Percentiles rank a stretch among this genome's conserved stretches.
phyloP scores from a whole-genome alignment of 2,329 filamentous ascomycete species.

The Colletotrichum lini region DNA sequence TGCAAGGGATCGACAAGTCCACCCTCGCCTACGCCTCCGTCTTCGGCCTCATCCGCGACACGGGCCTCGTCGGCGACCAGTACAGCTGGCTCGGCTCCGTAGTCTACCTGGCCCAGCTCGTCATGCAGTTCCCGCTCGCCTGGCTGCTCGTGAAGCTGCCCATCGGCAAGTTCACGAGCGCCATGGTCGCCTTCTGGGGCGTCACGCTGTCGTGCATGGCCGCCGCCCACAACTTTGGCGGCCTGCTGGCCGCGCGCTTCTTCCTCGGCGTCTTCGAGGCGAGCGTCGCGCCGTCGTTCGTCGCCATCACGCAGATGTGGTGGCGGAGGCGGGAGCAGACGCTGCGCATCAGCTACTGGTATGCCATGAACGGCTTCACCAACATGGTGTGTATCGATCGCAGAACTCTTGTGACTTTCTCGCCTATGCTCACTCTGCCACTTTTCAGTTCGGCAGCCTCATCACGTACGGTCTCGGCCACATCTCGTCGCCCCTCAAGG shows the following conservation, averaged over 20 bases:
- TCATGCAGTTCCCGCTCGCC: constrained; percentile 70
- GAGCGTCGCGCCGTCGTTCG: constrained; percentile 61
- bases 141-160: constrained; percentile 67
- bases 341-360: constrained; percentile 49
- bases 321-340: constrained; percentile 54
- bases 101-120: constrained; percentile 71
- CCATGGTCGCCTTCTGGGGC: constrained; percentile 69
- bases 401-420: fast-evolving
- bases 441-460: constrained; percentile 63
- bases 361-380: constrained; percentile 51
- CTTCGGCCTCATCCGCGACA: constrained; percentile 73
- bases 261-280: constrained; percentile 64
- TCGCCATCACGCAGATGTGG: constrained; percentile 65
- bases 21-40: constrained; percentile 68
- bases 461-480: constrained; percentile 72
- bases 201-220: constrained; percentile 65
- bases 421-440: constrained; percentile 28
- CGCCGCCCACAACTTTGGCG: constrained; percentile 62
- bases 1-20: constrained; percentile 60
- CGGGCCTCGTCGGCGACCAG: constrained; percentile 69
- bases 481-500: constrained; percentile 52
- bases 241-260: constrained; percentile 61
- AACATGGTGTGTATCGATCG: constrained; percentile 20
- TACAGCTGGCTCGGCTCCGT: constrained; percentile 74
- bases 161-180: constrained; percentile 67